Evolutionary conservation across 148 eudicot genomes (phyloP).

Genomic region (Drosera capensis): DNA sequence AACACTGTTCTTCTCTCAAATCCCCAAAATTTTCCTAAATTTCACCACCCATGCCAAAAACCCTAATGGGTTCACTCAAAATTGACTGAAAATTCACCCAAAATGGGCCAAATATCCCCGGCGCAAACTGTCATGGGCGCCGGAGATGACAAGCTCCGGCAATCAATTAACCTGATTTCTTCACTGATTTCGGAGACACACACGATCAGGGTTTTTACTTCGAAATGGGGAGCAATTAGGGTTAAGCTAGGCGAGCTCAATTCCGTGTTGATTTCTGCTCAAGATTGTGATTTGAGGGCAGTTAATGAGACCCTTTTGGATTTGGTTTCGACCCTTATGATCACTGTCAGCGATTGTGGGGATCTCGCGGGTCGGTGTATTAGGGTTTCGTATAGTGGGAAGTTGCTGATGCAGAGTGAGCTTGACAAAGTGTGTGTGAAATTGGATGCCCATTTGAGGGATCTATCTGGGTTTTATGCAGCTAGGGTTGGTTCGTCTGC

Average conservation of each 20-base stretch:
- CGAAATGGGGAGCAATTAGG: conserved; percentile 57
- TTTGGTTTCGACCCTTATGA: conserved; percentile 13
- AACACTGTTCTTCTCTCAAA: no score
- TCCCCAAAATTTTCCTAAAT: no score
- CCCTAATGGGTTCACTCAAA: no score
- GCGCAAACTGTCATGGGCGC: no score
- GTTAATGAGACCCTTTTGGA: conserved; percentile 15
- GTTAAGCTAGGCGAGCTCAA: conserved; percentile 50
- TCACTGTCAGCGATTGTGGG: conserved; percentile 21
- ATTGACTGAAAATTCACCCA: no score
- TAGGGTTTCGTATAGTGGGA: conserved; percentile 41
- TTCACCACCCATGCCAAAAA: no score
- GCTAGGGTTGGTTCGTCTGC: conserved; percentile 36
- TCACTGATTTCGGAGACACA: conserved; percentile 35
- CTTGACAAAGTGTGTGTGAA: conserved; percentile 35
- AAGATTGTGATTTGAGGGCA: conserved; percentile 10
- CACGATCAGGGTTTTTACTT: conserved; percentile 43
- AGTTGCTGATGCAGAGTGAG: conserved; percentile 80
- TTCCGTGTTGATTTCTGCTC: conserved; percentile 28
- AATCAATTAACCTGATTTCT: conserved; percentile 19
- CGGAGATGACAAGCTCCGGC: conserved; percentile 17
- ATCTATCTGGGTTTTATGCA: conserved; percentile 24
- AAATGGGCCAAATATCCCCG: not conserved
- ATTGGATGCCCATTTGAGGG: conserved; percentile 22
- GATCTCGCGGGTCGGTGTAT: conserved; percentile 32